Evolutionary conservation across 1,284 basidiomycete genomes (phyloP).

Genomic region (Xerocomus tenax): DNA sequence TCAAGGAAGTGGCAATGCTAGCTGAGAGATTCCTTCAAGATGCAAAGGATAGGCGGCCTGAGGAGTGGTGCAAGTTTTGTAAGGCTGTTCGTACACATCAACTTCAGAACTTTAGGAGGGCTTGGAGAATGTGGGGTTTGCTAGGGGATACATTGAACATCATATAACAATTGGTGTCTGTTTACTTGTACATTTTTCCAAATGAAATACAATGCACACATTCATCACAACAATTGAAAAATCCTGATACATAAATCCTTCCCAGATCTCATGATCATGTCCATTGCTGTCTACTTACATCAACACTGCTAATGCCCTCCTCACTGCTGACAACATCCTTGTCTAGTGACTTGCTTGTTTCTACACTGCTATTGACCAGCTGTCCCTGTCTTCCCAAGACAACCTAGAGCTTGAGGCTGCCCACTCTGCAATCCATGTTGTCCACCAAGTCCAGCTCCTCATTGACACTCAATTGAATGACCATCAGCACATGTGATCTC

Average conservation of each 20-base stretch:
- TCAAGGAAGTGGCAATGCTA: background rate
- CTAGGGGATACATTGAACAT: background rate
- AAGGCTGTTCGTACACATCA: background rate
- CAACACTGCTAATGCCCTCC: slow-evolving; percentile 14
- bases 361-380: slow-evolving; percentile 31
- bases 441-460: slow-evolving; percentile 46
- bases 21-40: background rate
- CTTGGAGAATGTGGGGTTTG: background rate
- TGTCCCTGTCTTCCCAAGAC: slow-evolving; percentile 38
- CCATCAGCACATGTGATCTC: slow-evolving; percentile 61
- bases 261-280: slow-evolving; percentile 24
- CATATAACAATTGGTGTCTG: too few species aligned
- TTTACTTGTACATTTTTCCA: too few species aligned
- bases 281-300: background rate
- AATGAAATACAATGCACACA: too few species aligned
- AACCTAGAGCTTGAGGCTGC: slow-evolving; percentile 53
- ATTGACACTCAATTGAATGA: slow-evolving; percentile 34
- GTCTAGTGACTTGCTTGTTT: slow-evolving; percentile 37
- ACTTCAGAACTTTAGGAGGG: background rate
- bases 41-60: background rate
- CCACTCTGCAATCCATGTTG: slow-evolving; percentile 44
- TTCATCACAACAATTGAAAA: too few species aligned
- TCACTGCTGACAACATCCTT: slow-evolving; percentile 24
- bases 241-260: too few species aligned
- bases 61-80: background rate